These are phyloP conservation scores for Pezicula rhizophila DNA, from an alignment of 2,329 filamentous ascomycete genomes.

Conservation along the genomic window DNA sequence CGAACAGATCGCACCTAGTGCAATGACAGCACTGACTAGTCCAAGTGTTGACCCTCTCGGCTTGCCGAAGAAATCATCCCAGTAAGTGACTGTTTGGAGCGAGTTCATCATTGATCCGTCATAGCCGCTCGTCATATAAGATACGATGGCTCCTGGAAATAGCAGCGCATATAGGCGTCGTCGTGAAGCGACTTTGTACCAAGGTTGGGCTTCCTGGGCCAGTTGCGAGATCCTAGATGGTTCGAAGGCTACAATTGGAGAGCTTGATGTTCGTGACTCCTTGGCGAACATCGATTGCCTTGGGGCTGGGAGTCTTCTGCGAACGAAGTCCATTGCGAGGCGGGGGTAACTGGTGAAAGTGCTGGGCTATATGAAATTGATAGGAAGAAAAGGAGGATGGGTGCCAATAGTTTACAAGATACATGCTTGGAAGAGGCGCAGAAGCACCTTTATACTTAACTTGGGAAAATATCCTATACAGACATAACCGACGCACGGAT, in stretches of 20 bases:
- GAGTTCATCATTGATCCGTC: slow-evolving; percentile 45
- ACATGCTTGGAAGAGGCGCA: too few relatives aligned
- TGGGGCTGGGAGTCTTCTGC: slow-evolving; percentile 22
- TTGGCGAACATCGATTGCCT: slow-evolving; percentile 18
- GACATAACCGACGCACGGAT: too few relatives aligned
- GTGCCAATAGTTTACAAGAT: too few relatives aligned
- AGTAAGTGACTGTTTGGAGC: slow-evolving; percentile 35
- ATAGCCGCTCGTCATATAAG: slow-evolving; percentile 40
- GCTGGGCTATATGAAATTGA: neutral
- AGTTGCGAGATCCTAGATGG: slow-evolving; percentile 26
- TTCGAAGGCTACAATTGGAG: slow-evolving; percentile 10
- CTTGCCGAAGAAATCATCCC: slow-evolving; percentile 32
- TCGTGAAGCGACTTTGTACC: slow-evolving; percentile 27
- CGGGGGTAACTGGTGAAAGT: neutral
- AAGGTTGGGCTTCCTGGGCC: slow-evolving; percentile 19
- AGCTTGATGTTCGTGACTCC: neutral
- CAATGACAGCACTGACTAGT: slow-evolving; percentile 37
- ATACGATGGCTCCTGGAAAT: slow-evolving; percentile 29
- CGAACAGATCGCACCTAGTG: slow-evolving; percentile 38
- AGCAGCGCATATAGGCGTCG: slow-evolving; percentile 28
- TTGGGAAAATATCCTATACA: too few relatives aligned
- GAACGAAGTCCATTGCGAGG: slow-evolving; percentile 18
- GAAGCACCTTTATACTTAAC: too few relatives aligned
- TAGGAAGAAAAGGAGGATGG: neutral
- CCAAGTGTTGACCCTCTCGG: slow-evolving; percentile 27